Percentiles rank a stretch among this genome's conserved stretches.
Conservation (phyloP, 1,284 basidiomycete species). For the Coriolopsis trogii region DNA sequence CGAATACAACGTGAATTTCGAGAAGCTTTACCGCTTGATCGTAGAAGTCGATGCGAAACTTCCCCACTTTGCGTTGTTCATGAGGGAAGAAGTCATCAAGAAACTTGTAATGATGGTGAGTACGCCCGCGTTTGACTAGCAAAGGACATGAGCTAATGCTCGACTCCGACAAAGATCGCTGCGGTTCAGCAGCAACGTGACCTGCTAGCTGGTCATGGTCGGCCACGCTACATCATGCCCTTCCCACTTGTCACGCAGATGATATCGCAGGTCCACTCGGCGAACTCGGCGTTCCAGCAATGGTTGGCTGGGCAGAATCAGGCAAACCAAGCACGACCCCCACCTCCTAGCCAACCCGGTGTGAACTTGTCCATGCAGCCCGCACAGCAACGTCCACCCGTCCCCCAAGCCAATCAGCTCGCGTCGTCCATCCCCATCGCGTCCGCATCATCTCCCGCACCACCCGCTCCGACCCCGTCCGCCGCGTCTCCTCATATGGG, state of each 20-base stretch:
- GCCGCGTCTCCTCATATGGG: conserved; percentile 6
- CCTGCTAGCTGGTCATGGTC: conserved; percentile 41
- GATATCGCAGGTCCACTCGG: conserved; percentile 45
- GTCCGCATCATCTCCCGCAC: conserved; percentile 4
- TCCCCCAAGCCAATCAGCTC: background rate
- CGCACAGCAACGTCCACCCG: conserved; percentile 2
- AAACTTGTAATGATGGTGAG: conserved; percentile 58
- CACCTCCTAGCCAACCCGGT: background rate
- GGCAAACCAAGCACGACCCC: too few relatives aligned
- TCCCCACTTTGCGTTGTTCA: conserved; percentile 46
- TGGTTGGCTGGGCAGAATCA: too few relatives aligned
- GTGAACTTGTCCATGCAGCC: background rate
- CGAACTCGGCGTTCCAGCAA: conserved; percentile 43
- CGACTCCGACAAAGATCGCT: conserved; percentile 43
- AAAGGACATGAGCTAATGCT: background rate
- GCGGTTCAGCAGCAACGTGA: conserved; percentile 55
- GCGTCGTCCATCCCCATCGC: conserved; percentile 1
- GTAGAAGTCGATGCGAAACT: conserved; percentile 53
- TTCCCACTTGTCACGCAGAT: conserved; percentile 49
- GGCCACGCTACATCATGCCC: conserved; percentile 54
- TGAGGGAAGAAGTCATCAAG: conserved; percentile 49
- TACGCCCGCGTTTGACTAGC: conserved; percentile 20
- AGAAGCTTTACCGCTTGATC: conserved; percentile 46
- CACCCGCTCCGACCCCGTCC: conserved; percentile 6
- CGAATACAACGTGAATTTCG: conserved; percentile 54